Percentiles rank a stretch among this genome's conserved stretches.
Evolutionary conservation across 306 rosid genomes (phyloP).

Genomic region (Herpetospermum pedunculosum): DNA sequence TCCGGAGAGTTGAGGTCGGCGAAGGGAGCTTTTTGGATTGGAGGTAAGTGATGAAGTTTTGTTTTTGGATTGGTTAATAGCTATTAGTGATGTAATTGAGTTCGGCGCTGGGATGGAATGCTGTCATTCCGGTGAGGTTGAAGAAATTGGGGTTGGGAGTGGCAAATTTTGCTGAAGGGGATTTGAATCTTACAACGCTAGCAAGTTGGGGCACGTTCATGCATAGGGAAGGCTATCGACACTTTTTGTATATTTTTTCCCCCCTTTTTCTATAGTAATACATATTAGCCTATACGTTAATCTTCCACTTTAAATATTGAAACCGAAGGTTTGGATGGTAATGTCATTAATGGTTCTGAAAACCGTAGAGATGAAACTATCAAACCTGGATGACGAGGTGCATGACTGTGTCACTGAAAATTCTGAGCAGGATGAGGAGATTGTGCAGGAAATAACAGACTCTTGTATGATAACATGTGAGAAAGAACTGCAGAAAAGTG

Average conservation of each 20-base stretch:
- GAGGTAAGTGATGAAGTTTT: conserved; percentile 1
- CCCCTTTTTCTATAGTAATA: neutral
- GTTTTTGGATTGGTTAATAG: neutral
- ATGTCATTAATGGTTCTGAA: conserved; percentile 27
- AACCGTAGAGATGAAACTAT: conserved; percentile 17
- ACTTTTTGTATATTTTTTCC: neutral
- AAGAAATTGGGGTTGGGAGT: neutral
- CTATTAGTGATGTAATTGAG: neutral
- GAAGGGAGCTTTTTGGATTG: neutral
- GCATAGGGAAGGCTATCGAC: neutral
- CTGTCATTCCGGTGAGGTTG: neutral
- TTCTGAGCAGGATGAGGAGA: conserved; percentile 50
- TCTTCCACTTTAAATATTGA: conserved; percentile 13
- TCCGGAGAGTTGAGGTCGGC: neutral
- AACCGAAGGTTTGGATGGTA: conserved; percentile 55
- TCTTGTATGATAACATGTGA: conserved; percentile 17
- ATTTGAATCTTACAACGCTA: neutral
- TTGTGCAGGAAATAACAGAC: conserved; percentile 24
- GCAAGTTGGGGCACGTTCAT: neutral
- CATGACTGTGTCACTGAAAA: conserved; percentile 21
- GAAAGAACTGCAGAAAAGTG: conserved; percentile 20
- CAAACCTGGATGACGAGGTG: conserved; percentile 15
- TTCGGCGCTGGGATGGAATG: neutral
- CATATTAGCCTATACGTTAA: neutral
- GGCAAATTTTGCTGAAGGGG: neutral